Evolutionary conservation across 805 yeast species (phyloP).

Genomic region (Wickerhamiella spandovensis): DNA sequence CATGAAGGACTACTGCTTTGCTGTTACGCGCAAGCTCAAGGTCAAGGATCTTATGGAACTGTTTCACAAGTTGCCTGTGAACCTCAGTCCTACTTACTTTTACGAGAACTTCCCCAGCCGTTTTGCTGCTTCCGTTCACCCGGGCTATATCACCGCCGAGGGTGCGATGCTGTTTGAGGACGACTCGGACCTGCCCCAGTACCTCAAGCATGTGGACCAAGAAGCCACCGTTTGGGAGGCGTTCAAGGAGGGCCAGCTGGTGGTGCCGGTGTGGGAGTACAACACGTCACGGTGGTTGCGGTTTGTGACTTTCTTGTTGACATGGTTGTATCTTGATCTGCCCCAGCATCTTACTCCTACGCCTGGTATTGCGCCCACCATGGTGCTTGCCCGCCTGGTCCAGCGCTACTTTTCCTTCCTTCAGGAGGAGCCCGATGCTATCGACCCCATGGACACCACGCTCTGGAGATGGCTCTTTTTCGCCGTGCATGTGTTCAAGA

Average conservation of each 20-base stretch:
- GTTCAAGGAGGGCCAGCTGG: constrained; percentile 82
- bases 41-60: constrained; percentile 48
- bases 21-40: constrained; percentile 42
- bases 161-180: constrained; percentile 65
- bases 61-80: constrained; percentile 54
- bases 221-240: constrained; percentile 43
- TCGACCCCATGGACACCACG: constrained; percentile 30
- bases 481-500: constrained; percentile 54
- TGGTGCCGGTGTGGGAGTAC: constrained; percentile 58
- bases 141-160: constrained; percentile 71
- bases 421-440: constrained; percentile 35
- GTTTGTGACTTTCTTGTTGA: constrained; percentile 22
- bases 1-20: constrained; percentile 85
- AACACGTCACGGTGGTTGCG: constrained; percentile 23
- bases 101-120: constrained; percentile 51
- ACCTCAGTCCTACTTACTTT: constrained; percentile 69
- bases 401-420: constrained; percentile 29
- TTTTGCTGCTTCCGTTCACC: constrained; percentile 48
- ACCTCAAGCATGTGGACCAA: constrained; percentile 32
- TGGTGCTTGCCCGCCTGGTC: constrained; percentile 31
- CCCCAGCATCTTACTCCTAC: constrained; percentile 86
- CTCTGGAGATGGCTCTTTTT: constrained; percentile 52
- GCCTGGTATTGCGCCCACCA: constrained; percentile 75
- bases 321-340: constrained; percentile 87
- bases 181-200: constrained; percentile 38